phyloP scores from a whole-genome alignment of 2,329 filamentous ascomycete genomes.

The Colletotrichum tropicicola region DNA sequence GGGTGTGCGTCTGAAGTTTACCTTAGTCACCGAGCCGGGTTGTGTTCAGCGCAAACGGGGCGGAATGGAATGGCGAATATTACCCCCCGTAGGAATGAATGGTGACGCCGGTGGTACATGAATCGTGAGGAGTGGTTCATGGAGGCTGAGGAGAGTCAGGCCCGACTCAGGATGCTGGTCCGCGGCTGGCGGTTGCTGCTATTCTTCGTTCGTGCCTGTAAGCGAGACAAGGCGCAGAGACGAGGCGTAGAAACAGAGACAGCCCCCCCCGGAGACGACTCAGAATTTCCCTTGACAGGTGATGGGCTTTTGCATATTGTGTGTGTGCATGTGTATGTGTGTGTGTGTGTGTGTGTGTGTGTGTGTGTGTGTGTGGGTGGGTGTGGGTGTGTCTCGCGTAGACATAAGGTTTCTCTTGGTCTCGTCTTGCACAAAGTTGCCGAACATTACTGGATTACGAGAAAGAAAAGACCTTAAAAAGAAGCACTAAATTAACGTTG shows the following conservation, averaged over 20 bases:
- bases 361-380: too few species aligned
- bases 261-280: too few species aligned
- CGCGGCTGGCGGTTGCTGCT: not conserved
- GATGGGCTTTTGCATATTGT: too few species aligned
- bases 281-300: too few species aligned
- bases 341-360: too few species aligned
- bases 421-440: not conserved
- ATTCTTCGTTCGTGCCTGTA: not conserved
- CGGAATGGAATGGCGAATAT: too few species aligned
- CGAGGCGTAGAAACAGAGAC: not conserved
- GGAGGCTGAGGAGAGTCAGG: not conserved
- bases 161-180: not conserved
- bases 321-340: too few species aligned
- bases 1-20: not conserved
- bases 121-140: not conserved
- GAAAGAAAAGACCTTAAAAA: not conserved
- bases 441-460: not conserved
- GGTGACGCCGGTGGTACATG: not conserved
- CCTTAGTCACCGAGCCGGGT: too few species aligned
- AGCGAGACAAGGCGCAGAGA: not conserved
- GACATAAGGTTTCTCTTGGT: not conserved
- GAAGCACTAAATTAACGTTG: constrained; percentile 27
- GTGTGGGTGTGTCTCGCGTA: not conserved
- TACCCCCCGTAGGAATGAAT: not conserved
- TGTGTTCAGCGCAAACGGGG: not conserved